Evolutionary conservation across 169 alveolate genomes (phyloP), one percentile per base, ranked within the genome.

Genomic region (Cryptosporidium sp.): DNA sequence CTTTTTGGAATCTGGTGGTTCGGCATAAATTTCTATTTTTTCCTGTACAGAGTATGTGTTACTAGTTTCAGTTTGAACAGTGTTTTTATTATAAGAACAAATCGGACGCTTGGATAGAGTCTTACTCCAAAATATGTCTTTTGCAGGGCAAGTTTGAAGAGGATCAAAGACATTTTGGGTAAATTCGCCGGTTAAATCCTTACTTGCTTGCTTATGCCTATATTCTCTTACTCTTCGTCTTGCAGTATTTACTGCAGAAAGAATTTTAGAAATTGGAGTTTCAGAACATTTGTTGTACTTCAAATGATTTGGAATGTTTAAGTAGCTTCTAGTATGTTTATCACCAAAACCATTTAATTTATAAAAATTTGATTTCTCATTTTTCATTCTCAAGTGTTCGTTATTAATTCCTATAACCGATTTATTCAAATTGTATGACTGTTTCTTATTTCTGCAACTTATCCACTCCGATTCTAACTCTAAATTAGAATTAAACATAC

Each of bases 151-250:
- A 10, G 23, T 18, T 29, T 39, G 45, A 44, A 33, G 29, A 39
- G 35, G 2, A n/a, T 21, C 26, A 7, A 23, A 21, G 12, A 10
- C 1, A 35, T n/a, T 18, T 10, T 71, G 35, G 21, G 8, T 35
- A 2, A 21, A 56, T 73, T 26, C 16, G 31, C 33, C 48, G 10
- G 16, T 14, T 58, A 58, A 33, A 44, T 51, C 48, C 12, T 65
- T 65, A 37, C 35, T n/a, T 12, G 12, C 52, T 26, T 73, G 70
- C 14, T 73, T 73, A 31, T 73, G 62, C 39, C 89, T 60, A 62
- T 80, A 80, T 42, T 80, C 89, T 80, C 89, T 80, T 67, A 80
- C 89, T 31, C 89, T 75, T 45, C 89, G 33, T 44, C 89, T 80
- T 14, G 89, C 89, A 21, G 80, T 80, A 56, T 80, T 80, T 23